These are phyloP conservation scores for Paramicrosporidium saccamoebae DNA, from an alignment of 371 early-diverging fungal species.

Conservation along the genomic window DNA sequence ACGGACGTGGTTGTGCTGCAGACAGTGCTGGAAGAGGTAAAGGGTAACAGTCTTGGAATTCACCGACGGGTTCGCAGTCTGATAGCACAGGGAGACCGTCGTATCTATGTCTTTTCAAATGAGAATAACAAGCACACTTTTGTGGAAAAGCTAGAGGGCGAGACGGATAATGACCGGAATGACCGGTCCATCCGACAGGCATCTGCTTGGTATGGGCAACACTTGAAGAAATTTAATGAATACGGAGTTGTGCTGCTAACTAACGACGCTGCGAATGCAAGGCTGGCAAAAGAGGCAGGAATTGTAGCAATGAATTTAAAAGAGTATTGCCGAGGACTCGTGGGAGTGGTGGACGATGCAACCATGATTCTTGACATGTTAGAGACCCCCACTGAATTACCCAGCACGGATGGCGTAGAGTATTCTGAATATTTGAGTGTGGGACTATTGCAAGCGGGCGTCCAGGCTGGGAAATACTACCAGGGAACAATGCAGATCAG, in stretches of 20 bases:
- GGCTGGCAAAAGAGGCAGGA: slow-evolving; percentile 21
- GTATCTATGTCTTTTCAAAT: slow-evolving; percentile 66
- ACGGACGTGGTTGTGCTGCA: slow-evolving; percentile 61
- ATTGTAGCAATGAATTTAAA: slow-evolving; percentile 9
- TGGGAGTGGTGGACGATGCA: slow-evolving; percentile 48
- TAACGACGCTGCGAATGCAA: slow-evolving; percentile 51
- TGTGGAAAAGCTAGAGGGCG: slow-evolving; percentile 35
- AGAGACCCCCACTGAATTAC: slow-evolving; percentile 1
- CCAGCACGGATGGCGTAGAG: slow-evolving; percentile 3
- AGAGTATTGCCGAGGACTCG: slow-evolving; percentile 30
- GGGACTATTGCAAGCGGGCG: slow-evolving; percentile 37
- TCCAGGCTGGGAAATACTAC: slow-evolving; percentile 32
- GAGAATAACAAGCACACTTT: slow-evolving; percentile 67
- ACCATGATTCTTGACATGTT: slow-evolving; percentile 4
- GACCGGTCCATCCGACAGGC: slow-evolving; percentile 69
- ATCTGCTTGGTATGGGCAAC: slow-evolving; percentile 40
- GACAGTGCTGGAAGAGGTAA: slow-evolving; percentile 65
- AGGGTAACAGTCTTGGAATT: slow-evolving; percentile 31
- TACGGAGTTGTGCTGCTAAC: slow-evolving; percentile 29
- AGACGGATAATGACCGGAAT: slow-evolving; percentile 68
- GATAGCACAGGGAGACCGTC: slow-evolving; percentile 19
- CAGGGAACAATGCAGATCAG: slow-evolving; percentile 54
- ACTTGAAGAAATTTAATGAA: slow-evolving; percentile 11
- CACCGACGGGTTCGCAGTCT: slow-evolving; percentile 43
- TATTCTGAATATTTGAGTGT: slow-evolving; percentile 22